Conservation (phyloP, 1,139 yeast genomes). For the Blastobotrys raffinosifermentans region DNA sequence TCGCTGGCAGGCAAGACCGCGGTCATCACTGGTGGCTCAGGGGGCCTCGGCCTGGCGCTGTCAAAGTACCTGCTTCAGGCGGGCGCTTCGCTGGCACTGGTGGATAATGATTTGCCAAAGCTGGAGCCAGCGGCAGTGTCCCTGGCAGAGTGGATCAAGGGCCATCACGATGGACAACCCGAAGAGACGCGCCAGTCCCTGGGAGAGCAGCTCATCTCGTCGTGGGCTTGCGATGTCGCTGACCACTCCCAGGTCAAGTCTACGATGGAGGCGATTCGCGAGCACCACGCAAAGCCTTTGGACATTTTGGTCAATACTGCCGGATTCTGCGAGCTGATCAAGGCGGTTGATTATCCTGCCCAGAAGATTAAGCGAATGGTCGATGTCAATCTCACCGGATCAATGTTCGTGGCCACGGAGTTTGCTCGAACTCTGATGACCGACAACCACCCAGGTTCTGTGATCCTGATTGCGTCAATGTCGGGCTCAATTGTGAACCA, state of each 20-base stretch:
- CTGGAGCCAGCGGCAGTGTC: slow-evolving; percentile 56
- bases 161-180: slow-evolving; percentile 6
- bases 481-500: slow-evolving; percentile 61
- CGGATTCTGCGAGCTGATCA: slow-evolving; percentile 76
- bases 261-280: slow-evolving; percentile 43
- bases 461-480: slow-evolving; percentile 71
- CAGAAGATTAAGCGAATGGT: slow-evolving; percentile 60
- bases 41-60: slow-evolving; percentile 65
- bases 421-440: slow-evolving; percentile 64
- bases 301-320: slow-evolving; percentile 70
- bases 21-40: slow-evolving; percentile 76
- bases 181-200: slow-evolving; percentile 10
- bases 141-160: slow-evolving; percentile 47
- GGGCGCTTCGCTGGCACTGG: slow-evolving; percentile 49
- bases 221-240: slow-evolving; percentile 75
- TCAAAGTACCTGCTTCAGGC: slow-evolving; percentile 25
- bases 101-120: slow-evolving; percentile 60
- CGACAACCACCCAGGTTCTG: slow-evolving; percentile 48
- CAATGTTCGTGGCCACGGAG: slow-evolving; percentile 59
- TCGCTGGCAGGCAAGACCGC: slow-evolving; percentile 64
- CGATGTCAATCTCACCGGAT: slow-evolving; percentile 70
- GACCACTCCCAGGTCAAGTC: slow-evolving; percentile 56
- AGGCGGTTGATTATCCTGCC: slow-evolving; percentile 75
- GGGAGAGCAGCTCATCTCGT: slow-evolving; percentile 37
- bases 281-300: slow-evolving; percentile 55